Evolutionary conservation across 129 eudicot species (phyloP).

Genomic region (Artemisia tridentata): DNA sequence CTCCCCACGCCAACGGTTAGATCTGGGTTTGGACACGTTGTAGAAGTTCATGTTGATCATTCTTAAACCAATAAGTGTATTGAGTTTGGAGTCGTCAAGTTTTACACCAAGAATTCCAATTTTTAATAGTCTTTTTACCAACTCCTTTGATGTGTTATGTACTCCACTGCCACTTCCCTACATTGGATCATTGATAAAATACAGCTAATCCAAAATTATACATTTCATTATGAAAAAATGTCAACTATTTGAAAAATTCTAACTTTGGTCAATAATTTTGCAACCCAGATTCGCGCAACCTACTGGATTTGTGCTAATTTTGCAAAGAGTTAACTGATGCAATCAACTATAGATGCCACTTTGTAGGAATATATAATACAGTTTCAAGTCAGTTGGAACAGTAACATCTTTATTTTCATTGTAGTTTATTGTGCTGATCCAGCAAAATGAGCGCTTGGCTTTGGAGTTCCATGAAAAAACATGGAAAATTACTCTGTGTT

Average conservation of each 20-base stretch:
- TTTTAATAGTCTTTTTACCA: constrained; percentile 37
- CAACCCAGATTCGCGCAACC: no score
- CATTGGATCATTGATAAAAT: background rate
- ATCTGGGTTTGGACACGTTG: constrained; percentile 48
- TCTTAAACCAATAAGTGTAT: constrained; percentile 30
- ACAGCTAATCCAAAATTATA: background rate
- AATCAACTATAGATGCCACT: constrained; percentile 6
- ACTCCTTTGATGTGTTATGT: constrained; percentile 34
- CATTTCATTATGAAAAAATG: background rate
- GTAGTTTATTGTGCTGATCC: background rate
- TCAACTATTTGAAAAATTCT: no score
- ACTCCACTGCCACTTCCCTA: constrained; percentile 41
- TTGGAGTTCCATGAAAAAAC: no score
- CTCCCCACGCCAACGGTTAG: constrained; percentile 52
- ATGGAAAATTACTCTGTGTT: no score
- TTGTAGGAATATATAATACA: background rate
- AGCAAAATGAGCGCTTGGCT: no score
- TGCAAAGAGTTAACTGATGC: background rate
- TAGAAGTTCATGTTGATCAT: constrained; percentile 46
- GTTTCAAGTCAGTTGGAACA: background rate
- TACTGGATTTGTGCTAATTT: no score
- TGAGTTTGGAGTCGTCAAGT: constrained; percentile 27
- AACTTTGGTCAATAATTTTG: no score
- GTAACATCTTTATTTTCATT: background rate
- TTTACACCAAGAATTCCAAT: constrained; percentile 30